These are phyloP conservation scores for Leccinum disarticulatum DNA, from an alignment of 768 basidiomycete species.

Conservation along the genomic window DNA sequence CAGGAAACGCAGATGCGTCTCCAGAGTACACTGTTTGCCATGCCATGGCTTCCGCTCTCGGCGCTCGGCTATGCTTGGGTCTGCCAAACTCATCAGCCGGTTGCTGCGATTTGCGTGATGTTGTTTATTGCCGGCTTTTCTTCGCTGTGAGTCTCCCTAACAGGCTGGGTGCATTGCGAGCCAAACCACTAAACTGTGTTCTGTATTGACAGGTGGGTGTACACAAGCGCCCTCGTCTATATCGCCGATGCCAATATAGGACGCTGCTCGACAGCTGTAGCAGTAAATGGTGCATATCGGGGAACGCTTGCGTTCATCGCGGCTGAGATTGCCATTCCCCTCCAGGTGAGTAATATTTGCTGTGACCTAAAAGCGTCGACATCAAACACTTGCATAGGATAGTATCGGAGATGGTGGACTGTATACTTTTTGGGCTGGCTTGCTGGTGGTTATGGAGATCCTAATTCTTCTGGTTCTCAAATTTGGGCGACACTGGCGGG, in stretches of 20 bases:
- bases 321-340: conserved; percentile 74
- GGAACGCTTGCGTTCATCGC: conserved; percentile 68
- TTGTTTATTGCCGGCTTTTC: conserved; percentile 74
- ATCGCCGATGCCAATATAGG: conserved; percentile 86
- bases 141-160: conserved; percentile 30
- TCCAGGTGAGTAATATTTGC: conserved; percentile 40
- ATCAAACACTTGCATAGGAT: conserved; percentile 9
- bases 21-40: conserved; percentile 55
- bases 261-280: conserved; percentile 74
- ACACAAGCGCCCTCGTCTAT: conserved; percentile 73
- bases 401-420: conserved; percentile 31
- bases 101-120: conserved; percentile 68
- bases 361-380: neutral
- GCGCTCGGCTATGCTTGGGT: conserved; percentile 77
- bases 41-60: conserved; percentile 53
- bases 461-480: conserved; percentile 57
- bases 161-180: neutral
- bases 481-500: conserved; percentile 63
- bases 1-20: conserved; percentile 61
- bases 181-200: neutral
- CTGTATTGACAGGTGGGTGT: conserved; percentile 45
- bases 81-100: conserved; percentile 57
- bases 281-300: conserved; percentile 73
- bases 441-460: conserved; percentile 52
- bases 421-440: conserved; percentile 44